Percentiles rank a stretch among this genome's conserved stretches.
Conservation (phyloP, 768 basidiomycete genomes). For the Psilocybe cubensis region DNA sequence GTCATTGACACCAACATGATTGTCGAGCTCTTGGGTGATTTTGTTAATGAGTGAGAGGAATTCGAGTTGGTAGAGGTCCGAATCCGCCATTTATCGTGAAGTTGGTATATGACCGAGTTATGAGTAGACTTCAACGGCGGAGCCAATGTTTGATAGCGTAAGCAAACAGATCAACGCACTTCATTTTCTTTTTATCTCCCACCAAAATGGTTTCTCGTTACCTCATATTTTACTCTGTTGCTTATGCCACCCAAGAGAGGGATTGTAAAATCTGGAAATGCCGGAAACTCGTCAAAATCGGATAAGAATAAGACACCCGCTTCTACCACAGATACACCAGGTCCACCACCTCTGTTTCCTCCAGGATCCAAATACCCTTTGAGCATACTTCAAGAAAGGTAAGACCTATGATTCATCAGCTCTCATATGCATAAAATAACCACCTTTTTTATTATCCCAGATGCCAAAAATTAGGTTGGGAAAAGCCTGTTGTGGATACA, state of each 20-base stretch:
- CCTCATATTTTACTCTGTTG: neutral
- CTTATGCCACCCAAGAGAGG: conserved; percentile 71
- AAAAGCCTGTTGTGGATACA: conserved; percentile 78
- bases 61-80: conserved; percentile 91
- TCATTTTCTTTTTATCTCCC: neutral
- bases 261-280: conserved; percentile 87
- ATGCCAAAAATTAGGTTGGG: conserved; percentile 91
- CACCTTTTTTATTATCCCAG: conserved; percentile 36
- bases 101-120: neutral
- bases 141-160: neutral
- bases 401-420: neutral
- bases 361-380: conserved; percentile 85
- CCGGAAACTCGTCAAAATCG: conserved; percentile 81
- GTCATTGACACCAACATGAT: conserved; percentile 84
- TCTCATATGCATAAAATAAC: neutral
- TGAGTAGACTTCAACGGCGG: neutral
- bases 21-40: conserved; percentile 92
- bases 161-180: neutral
- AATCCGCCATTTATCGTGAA: conserved; percentile 54
- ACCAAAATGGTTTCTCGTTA: neutral
- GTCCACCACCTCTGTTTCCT: conserved; percentile 73
- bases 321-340: conserved; percentile 25
- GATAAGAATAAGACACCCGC: conserved; percentile 28
- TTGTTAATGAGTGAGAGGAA: conserved; percentile 88
- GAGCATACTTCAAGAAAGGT: conserved; percentile 81